Base-by-base conservation (phyloP, 768 basidiomycete species). In the Auricularia sp. region DNA sequence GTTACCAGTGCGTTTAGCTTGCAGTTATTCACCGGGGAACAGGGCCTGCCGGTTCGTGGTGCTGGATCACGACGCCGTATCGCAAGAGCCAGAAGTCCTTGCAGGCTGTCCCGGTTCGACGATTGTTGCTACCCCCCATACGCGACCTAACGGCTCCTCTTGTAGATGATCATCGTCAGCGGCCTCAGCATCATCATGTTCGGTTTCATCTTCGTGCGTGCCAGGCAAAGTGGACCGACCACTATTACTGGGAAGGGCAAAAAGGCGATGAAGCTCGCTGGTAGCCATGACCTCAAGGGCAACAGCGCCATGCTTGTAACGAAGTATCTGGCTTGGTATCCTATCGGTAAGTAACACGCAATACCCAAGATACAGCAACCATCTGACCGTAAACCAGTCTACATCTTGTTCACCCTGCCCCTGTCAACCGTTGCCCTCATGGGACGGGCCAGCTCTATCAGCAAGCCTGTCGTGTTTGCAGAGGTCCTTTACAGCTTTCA, bases 401-500 rank as follows among this genome's bases (percentile, higher is more conserved):
- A 59, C 56, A 35, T 59, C 34, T 24, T 59, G 24, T 59, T 59
- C 56, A 29, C 24, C 24, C 34, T 59, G 8, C 56, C 56, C 24
- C 24, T 59, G 6, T 14, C 56, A 4, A 18, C 33, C 24, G 56
- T 59, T 10, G 56, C 56, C 4, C 18, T 59, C 8, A 24, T 59
- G 24, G 56, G 56, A 7, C 24, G 24, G 56, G 56, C 56, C 16
- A 59, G 34, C 56, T n/a, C 29, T 29, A 59, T 29, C 24, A 18
- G 14, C 29, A 59, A 59, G 16, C 24, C 16, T 29, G 56, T 59
- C 24, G 56, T 59, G 2, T 59, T 59, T 59, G 56, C 56, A 10
- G 56, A 59, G 56, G 56, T 59, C 21, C 56, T 59, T 21, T 59
- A 59, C 34, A 35, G 56, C 24, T 59, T 59, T 33, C 56, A 59